phyloP scores from a whole-genome alignment of 1,284 basidiomycete genomes.

The Neotropicomus parvogracilis region DNA sequence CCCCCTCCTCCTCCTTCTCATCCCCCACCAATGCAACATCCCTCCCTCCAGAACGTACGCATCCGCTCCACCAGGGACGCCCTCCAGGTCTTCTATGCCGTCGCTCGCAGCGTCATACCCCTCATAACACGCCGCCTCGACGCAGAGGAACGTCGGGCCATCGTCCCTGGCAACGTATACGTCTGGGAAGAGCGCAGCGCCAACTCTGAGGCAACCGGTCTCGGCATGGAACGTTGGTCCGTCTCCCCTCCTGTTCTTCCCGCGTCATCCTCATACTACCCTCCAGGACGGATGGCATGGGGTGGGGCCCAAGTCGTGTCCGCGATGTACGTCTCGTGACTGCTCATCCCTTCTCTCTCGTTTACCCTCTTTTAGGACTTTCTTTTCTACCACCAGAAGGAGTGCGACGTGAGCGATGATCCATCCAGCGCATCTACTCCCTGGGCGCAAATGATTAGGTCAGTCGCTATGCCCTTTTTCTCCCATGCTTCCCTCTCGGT shows the following conservation, averaged over 20 bases:
- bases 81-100: conserved; percentile 72
- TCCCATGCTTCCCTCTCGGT: conserved; percentile 11
- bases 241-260: conserved; percentile 20
- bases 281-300: conserved; percentile 74
- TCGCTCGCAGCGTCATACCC: conserved; percentile 61
- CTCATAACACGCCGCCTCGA: conserved; percentile 76
- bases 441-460: conserved; percentile 75
- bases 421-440: conserved; percentile 61
- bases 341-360: background rate
- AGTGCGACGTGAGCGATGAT: conserved; percentile 62
- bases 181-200: conserved; percentile 82
- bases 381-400: conserved; percentile 78
- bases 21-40: conserved; percentile 52
- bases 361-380: conserved; percentile 54
- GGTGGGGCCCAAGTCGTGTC: conserved; percentile 76
- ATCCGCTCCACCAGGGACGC: conserved; percentile 76
- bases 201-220: conserved; percentile 70
- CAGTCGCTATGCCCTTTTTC: conserved; percentile 20
- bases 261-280: background rate
- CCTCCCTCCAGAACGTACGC: conserved; percentile 68
- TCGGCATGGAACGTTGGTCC: conserved; percentile 79
- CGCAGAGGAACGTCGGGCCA: conserved; percentile 65
- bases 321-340: conserved; percentile 54
- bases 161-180: conserved; percentile 71
- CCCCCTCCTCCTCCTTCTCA: conserved; percentile 5